phyloP scores from a whole-genome alignment of 768 basidiomycete genomes.

The Heimioporus sp. region DNA sequence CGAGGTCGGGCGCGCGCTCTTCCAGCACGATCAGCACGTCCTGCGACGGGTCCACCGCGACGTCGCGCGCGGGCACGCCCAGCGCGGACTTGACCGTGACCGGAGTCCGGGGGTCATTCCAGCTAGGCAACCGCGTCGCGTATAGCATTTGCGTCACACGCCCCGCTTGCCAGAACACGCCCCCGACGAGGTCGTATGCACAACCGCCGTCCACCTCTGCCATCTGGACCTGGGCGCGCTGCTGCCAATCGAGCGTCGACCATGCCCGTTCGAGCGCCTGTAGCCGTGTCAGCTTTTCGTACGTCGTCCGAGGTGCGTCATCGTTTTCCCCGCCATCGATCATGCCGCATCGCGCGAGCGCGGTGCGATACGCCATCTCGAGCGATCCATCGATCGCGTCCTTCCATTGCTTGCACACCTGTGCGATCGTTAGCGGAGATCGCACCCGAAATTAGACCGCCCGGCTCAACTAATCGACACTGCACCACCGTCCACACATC shows the following conservation, averaged over 20 bases:
- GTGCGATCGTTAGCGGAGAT: too few relatives aligned
- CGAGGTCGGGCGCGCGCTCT: slow-evolving; percentile 14
- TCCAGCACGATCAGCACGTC: slow-evolving; percentile 49
- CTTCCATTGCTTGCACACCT: slow-evolving; percentile 23
- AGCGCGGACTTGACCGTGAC: slow-evolving; percentile 33
- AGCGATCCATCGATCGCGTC: slow-evolving; percentile 23
- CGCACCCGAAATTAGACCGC: too few relatives aligned
- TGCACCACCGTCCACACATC: slow-evolving; percentile 7
- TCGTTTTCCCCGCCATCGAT: slow-evolving; percentile 7
- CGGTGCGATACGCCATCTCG: slow-evolving; percentile 38
- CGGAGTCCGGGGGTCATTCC: background rate
- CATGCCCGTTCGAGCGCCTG: slow-evolving; percentile 36
- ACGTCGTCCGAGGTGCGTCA: slow-evolving; percentile 5
- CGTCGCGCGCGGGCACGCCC: slow-evolving; percentile 46
- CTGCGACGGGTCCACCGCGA: slow-evolving; percentile 66
- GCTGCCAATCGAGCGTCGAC: slow-evolving; percentile 30
- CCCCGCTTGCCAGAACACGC: slow-evolving; percentile 49
- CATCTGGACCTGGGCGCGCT: slow-evolving; percentile 24
- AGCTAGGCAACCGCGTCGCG: slow-evolving; percentile 19
- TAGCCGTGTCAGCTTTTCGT: slow-evolving; percentile 34
- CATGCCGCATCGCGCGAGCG: slow-evolving; percentile 40
- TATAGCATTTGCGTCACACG: slow-evolving; percentile 24
- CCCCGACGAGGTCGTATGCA: slow-evolving; percentile 62
- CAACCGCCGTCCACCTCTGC: slow-evolving; percentile 33
- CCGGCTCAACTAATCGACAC: slow-evolving; percentile 13